Evolutionary conservation across 352 stramenopile genomes (phyloP).

Genomic region (Pythium volutum): DNA sequence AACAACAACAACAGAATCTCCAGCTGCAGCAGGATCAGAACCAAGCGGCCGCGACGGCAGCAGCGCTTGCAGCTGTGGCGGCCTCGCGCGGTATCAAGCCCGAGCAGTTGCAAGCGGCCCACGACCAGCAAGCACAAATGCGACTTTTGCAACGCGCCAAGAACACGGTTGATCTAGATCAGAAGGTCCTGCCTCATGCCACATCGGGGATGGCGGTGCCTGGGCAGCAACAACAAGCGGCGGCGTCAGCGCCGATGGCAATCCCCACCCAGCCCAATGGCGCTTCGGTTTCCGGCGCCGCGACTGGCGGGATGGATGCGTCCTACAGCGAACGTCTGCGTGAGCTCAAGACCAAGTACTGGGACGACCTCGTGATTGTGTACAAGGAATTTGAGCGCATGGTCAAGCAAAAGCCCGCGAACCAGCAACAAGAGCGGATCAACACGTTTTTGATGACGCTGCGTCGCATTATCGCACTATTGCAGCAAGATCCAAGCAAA

Average conservation of each 20-base stretch:
- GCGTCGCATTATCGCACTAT: slow-evolving; percentile 73
- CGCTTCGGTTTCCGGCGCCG: slow-evolving; percentile 15
- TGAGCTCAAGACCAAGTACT: slow-evolving; percentile 80
- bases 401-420: slow-evolving; percentile 78
- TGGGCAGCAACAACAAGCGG: slow-evolving; percentile 8
- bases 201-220: slow-evolving; percentile 2
- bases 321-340: slow-evolving; percentile 74
- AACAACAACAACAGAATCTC: slow-evolving; percentile 8
- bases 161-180: slow-evolving; percentile 49
- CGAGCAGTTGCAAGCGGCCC: slow-evolving; percentile 49
- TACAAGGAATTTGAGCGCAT: slow-evolving; percentile 83
- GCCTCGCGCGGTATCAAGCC: slow-evolving; percentile 49
- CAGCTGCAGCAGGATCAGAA: slow-evolving; percentile 23
- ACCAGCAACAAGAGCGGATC: slow-evolving; percentile 78
- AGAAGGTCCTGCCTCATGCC: slow-evolving; percentile 15
- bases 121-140: slow-evolving; percentile 62
- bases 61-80: slow-evolving; percentile 22
- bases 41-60: slow-evolving; percentile 5
- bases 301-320: slow-evolving; percentile 23
- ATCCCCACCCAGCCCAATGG: slow-evolving; percentile 12
- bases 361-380: slow-evolving; percentile 78
- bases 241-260: slow-evolving; percentile 11
- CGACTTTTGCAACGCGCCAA: slow-evolving; percentile 61
- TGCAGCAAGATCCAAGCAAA: slow-evolving; percentile 81
- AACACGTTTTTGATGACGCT: slow-evolving; percentile 80